A percentile compares a stretch with the other conserved stretches of the same genome.
Conservation (phyloP, 202 grass and related monocot genomes). For the Carex arenaria region DNA sequence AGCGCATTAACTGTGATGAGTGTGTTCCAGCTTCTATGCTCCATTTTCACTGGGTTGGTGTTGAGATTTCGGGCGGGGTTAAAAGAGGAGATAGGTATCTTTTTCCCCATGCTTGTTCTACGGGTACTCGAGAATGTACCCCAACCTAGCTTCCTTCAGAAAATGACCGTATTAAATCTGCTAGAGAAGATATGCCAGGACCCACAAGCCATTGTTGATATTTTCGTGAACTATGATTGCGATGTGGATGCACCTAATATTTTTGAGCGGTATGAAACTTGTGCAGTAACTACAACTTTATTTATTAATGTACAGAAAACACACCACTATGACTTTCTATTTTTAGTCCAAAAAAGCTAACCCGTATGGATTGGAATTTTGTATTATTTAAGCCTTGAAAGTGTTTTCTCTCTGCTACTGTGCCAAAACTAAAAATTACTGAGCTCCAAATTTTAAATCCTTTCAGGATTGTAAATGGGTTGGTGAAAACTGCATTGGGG, state of each 20-base stretch:
- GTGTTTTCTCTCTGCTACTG: slow-evolving; percentile 37
- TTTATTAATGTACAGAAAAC: slow-evolving; percentile 10
- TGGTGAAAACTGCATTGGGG: slow-evolving; percentile 90
- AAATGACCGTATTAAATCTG: slow-evolving; percentile 93
- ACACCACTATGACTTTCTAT: slow-evolving; percentile 11
- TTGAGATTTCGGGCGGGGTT: slow-evolving; percentile 81
- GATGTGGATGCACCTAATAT: slow-evolving; percentile 98
- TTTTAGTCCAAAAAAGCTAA: neutral
- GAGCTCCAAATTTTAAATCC: slow-evolving; percentile 32
- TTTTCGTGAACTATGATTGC: slow-evolving; percentile 99
- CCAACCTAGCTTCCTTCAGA: slow-evolving; percentile 96
- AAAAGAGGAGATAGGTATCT: slow-evolving; percentile 98
- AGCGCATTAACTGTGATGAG: slow-evolving; percentile 89
- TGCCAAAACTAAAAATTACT: slow-evolving; percentile 18
- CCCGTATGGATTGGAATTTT: neutral
- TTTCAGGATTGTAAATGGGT: slow-evolving; percentile 88
- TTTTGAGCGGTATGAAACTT: slow-evolving; percentile 75
- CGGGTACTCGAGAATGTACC: slow-evolving; percentile 93
- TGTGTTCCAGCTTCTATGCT: slow-evolving; percentile 92
- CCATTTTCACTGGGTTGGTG: slow-evolving; percentile 78
- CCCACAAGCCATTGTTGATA: slow-evolving; percentile 83
- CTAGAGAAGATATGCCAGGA: slow-evolving; percentile 86
- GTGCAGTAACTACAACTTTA: neutral
- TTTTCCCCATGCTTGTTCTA: slow-evolving; percentile 96
- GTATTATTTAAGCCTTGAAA: neutral